These are phyloP conservation scores for Cucurbita moschata DNA, from an alignment of 306 rosid genomes.

Conservation along the genomic window DNA sequence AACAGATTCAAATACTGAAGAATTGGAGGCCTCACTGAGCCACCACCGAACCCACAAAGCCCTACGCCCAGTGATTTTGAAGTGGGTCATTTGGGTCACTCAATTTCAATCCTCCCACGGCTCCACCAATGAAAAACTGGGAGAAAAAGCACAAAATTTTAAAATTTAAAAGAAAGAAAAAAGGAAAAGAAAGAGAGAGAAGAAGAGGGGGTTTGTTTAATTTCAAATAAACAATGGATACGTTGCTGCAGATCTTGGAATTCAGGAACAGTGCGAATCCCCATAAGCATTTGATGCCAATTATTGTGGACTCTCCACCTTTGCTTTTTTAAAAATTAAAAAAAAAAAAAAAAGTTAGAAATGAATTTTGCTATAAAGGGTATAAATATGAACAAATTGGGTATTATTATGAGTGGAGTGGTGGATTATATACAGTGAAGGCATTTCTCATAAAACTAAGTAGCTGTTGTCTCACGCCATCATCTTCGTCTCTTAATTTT, in stretches of 20 bases:
- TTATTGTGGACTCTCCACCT: slow-evolving; percentile 97
- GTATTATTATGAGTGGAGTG: not conserved
- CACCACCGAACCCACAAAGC: not conserved
- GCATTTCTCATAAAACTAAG: not conserved
- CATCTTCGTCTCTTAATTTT: not conserved
- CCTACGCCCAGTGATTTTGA: not conserved
- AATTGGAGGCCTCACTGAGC: slow-evolving; percentile 7
- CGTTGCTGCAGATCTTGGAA: slow-evolving; percentile 56
- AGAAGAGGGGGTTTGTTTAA: not conserved
- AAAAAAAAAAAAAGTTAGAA: not conserved
- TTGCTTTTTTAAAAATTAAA: not conserved
- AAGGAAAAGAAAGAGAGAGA: slow-evolving; percentile 31
- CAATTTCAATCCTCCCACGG: not conserved
- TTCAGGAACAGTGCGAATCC: slow-evolving; percentile 98
- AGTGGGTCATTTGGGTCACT: not conserved
- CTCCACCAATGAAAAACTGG: not conserved
- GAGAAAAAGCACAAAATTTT: not conserved
- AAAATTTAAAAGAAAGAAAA: not conserved
- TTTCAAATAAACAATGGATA: slow-evolving; percentile 14
- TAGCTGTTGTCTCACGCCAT: slow-evolving; percentile 10
- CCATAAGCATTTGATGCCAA: slow-evolving; percentile 98
- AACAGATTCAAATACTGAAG: not conserved
- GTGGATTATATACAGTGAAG: not conserved
- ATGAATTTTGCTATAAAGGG: not conserved
- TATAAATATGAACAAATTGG: not conserved